These are phyloP conservation scores for Gastrodia elata DNA, from an alignment of 106 monocot genomes.

Conservation along the genomic window DNA sequence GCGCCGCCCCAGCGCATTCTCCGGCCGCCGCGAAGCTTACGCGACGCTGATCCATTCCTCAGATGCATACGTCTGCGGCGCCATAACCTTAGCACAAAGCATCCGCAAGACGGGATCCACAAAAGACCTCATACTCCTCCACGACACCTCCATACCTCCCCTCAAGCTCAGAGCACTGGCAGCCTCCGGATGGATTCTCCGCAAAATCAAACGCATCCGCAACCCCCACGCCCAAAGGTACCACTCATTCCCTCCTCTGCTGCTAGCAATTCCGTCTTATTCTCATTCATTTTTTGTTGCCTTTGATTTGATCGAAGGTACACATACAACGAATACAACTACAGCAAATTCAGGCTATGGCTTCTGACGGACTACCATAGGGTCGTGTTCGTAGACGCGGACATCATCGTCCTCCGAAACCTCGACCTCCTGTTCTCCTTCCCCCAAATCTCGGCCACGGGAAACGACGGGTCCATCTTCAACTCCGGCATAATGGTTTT, in stretches of 20 bases:
- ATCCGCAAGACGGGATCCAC: constrained; percentile 38
- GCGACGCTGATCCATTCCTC: constrained; percentile 87
- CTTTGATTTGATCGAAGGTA: neutral
- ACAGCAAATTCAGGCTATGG: constrained; percentile 92
- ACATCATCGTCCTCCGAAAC: constrained; percentile 66
- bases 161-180: constrained; percentile 41
- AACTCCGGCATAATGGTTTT: constrained; percentile 87
- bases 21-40: constrained; percentile 41
- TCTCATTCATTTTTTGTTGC: neutral
- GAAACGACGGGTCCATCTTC: constrained; percentile 70
- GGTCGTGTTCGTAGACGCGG: constrained; percentile 72
- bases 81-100: constrained; percentile 69
- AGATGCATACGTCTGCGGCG: constrained; percentile 68
- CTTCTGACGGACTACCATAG: constrained; percentile 60
- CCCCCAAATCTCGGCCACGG: constrained; percentile 69
- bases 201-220: constrained; percentile 60
- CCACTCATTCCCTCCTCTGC: too few relatives aligned
- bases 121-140: constrained; percentile 88
- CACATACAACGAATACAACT: constrained; percentile 93
- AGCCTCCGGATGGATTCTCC: constrained; percentile 67
- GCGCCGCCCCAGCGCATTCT: neutral
- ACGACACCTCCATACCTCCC: constrained; percentile 52
- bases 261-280: neutral
- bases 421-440: constrained; percentile 70
- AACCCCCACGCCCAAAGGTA: constrained; percentile 52